Conservation (phyloP, 768 basidiomycete species). For the Xerocomellus dryophilus region DNA sequence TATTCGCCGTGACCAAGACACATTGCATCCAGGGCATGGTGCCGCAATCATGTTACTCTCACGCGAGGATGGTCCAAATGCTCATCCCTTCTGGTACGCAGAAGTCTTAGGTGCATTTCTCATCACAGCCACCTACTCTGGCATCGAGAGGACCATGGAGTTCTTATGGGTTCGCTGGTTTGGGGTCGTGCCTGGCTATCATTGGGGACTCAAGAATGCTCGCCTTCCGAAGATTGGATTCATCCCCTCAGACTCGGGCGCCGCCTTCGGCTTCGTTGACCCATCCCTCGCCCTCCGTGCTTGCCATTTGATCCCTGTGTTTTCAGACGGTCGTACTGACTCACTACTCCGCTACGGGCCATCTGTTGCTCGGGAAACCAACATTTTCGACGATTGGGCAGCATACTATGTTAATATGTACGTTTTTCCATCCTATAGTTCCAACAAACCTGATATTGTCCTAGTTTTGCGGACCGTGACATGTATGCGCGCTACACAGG, state of each 20-base stretch:
- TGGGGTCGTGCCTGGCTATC: conserved; percentile 5
- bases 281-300: no score
- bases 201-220: conserved; percentile 8
- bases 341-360: no score
- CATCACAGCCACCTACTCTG: conserved; percentile 9
- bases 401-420: background rate
- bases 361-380: no score
- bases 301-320: no score
- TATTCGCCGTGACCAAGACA: conserved; percentile 5
- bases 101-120: conserved; percentile 22
- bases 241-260: conserved; percentile 1
- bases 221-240: conserved; percentile 22
- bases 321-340: no score
- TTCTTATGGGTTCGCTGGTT: conserved; percentile 31
- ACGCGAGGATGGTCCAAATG: conserved; percentile 3
- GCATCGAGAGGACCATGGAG: conserved; percentile 9
- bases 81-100: conserved; percentile 26
- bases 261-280: no score
- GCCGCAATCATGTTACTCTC: conserved; percentile 21
- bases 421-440: background rate
- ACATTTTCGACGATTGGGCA: no score
- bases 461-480: background rate
- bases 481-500: background rate
- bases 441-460: background rate
- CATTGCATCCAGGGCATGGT: conserved; percentile 17